phyloP scores from a whole-genome alignment of 257 asterid species.

The Sherardia arvensis region DNA sequence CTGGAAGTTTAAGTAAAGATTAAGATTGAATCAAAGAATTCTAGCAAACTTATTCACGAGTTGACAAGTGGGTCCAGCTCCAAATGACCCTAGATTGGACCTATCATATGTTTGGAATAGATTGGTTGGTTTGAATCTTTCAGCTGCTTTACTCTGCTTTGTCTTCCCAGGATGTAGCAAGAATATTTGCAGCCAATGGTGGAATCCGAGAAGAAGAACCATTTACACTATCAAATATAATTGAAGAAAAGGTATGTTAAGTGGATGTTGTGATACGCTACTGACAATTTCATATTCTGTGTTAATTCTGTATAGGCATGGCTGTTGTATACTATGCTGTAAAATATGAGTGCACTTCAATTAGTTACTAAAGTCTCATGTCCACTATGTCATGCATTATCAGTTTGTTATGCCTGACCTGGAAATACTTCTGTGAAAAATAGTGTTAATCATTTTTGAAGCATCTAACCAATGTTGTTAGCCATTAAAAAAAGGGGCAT shows the following conservation, averaged over 20 bases:
- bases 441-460: background rate
- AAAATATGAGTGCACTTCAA: background rate
- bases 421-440: background rate
- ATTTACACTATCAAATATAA: conserved; percentile 47
- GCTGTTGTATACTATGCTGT: background rate
- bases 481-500: too few species aligned
- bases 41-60: background rate
- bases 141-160: background rate
- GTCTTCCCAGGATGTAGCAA: conserved; percentile 64
- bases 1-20: background rate
- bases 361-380: background rate
- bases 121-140: background rate
- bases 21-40: background rate
- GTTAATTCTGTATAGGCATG: background rate
- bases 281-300: background rate
- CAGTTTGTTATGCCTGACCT: background rate
- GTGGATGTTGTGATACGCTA: background rate
- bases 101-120: background rate
- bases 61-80: background rate
- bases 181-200: conserved; percentile 56
- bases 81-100: background rate
- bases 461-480: background rate
- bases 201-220: conserved; percentile 80
- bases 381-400: background rate
- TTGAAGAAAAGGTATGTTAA: conserved; percentile 44